phyloP scores from a whole-genome alignment of 345 rosid species.

The Populus tremula region DNA sequence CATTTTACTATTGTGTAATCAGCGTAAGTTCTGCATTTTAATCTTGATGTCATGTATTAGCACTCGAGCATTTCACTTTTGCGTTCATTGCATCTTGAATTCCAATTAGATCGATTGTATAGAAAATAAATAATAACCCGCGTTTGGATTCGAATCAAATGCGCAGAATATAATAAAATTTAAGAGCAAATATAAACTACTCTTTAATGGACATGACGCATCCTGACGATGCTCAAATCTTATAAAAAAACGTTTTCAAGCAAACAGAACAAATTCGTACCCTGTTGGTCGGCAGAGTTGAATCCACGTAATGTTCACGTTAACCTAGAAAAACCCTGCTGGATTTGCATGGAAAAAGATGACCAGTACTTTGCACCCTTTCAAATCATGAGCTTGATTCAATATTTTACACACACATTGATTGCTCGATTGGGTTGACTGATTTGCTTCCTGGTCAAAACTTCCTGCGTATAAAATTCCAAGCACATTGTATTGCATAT shows the following conservation, averaged over 20 bases:
- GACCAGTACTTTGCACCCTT: slow-evolving; percentile 15
- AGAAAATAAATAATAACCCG: no score
- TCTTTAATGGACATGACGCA: not conserved
- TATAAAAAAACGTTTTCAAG: not conserved
- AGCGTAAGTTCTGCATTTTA: no score
- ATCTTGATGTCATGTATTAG: no score
- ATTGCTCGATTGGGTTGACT: slow-evolving; percentile 19
- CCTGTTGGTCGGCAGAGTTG: not conserved
- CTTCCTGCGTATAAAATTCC: not conserved
- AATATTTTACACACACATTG: slow-evolving; percentile 1
- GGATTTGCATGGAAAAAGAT: slow-evolving; percentile 5
- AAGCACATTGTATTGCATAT: not conserved
- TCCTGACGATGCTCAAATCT: not conserved
- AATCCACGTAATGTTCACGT: slow-evolving; percentile 19
- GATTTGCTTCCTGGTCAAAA: not conserved
- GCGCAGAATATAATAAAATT: not conserved
- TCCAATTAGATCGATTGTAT: not conserved
- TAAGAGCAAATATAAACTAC: not conserved
- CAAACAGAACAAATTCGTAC: not conserved
- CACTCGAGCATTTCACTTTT: no score
- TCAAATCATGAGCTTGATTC: slow-evolving; percentile 26
- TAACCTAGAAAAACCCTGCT: slow-evolving; percentile 16
- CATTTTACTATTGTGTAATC: no score
- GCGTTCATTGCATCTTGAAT: no score
- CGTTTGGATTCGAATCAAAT: no score